Base-by-base conservation (phyloP, 1,284 basidiomycete species). In the Ceratobasidium sp. region DNA sequence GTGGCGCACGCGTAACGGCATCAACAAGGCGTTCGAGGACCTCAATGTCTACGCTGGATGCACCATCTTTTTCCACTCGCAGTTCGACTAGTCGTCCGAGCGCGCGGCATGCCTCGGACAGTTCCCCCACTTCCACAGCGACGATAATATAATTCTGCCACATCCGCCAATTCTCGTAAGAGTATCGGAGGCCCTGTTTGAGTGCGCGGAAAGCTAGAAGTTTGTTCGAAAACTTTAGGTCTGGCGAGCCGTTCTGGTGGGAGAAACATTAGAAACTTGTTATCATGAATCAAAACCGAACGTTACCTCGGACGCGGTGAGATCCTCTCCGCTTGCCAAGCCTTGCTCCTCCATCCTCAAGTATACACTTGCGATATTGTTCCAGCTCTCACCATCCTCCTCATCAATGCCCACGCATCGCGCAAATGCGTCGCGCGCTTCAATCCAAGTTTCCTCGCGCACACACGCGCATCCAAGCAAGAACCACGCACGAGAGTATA, bases 61-160 rank as follows among this genome's bases (percentile, higher is more conserved):
- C 85, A 26, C 91, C 89, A 43, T 85, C 83, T 77, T 89, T 89
- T 67, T 84, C 84, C n/a, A 86, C 87, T 8, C 91, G 89, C 78
- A 93, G 90, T 79, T 97, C 94, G 41, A 98, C 88, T 35, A 98
- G 86, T 5, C 95, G 90, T 0, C 87, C 86, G 58, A 96, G 85
- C 0, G 96, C 96, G 28, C 94, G 90, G 66, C 89, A 90, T 0
- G 95, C 92, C 80, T 99, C 97, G 8, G 89, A 84, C 54, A 98
- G 86, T 81, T 98, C 93, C 7, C 96, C 97, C 16, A 98, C 92
- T 78, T 98, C 95, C 81, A 98, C 86, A 7, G 94, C 88, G 44
- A 99, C 91, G 77, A 98, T 85, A 92, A 96, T 97, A 84, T 96
- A 98, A 83, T 99, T 99, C 77, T 87, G 87, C 98, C 98, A 99